Evolutionary conservation across 169 alveolate species (phyloP).

Genomic region (Fabrea salina): DNA sequence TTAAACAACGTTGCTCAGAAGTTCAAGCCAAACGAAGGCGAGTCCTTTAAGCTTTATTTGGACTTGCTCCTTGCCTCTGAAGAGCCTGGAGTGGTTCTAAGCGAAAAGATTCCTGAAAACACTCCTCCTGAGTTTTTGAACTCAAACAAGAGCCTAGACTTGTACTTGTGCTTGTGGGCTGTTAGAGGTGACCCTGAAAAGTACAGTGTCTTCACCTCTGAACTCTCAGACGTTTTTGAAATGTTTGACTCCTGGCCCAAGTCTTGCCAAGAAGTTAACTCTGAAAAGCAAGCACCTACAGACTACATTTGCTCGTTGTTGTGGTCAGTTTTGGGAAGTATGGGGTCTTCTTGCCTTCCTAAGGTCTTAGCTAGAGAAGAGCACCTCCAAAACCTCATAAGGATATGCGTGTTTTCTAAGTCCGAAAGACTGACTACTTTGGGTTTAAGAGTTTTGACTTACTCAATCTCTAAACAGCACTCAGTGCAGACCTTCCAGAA

Average conservation of each 20-base stretch:
- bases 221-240: background rate
- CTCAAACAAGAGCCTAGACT: background rate
- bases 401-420: background rate
- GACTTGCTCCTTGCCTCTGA: background rate
- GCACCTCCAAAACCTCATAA: background rate
- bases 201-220: background rate
- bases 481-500: background rate
- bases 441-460: background rate
- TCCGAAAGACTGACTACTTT: background rate
- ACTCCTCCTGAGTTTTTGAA: conserved; percentile 5
- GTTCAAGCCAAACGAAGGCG: background rate
- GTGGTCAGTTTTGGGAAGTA: conserved; percentile 17
- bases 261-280: background rate
- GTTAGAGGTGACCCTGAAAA: background rate
- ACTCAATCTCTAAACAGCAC: background rate
- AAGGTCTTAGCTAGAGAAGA: background rate
- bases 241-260: background rate
- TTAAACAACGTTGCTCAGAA: background rate
- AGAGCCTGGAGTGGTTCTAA: background rate
- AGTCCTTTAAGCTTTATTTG: background rate
- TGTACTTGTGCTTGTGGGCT: background rate
- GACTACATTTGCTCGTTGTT: conserved; percentile 10
- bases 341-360: background rate
- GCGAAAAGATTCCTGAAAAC: background rate
- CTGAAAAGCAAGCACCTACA: background rate